Evolutionary conservation across 1,284 basidiomycete genomes (phyloP).

Genomic region (Ceratobasidium sp.): DNA sequence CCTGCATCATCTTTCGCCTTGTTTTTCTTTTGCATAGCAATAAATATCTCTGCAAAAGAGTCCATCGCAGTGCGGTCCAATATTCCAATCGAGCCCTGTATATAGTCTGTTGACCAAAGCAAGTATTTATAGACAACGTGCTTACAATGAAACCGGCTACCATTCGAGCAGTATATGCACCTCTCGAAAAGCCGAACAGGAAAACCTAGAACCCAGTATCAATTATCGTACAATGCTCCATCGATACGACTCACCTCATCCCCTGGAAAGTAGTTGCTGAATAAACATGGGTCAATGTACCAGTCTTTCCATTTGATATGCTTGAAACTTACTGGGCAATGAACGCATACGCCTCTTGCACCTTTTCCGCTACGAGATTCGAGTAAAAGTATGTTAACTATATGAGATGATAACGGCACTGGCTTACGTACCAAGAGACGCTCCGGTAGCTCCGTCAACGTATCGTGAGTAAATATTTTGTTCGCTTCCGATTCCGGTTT

Average conservation of each 20-base stretch:
- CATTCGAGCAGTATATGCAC: constrained; percentile 75
- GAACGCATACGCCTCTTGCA: constrained; percentile 34
- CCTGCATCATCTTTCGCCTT: constrained; percentile 58
- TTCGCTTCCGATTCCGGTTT: constrained; percentile 31
- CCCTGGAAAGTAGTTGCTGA: constrained; percentile 68
- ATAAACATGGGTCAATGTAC: background rate
- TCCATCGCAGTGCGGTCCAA: constrained; percentile 72
- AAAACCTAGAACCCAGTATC: constrained; percentile 61
- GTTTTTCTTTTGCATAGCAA: constrained; percentile 64
- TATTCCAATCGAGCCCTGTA: constrained; percentile 66
- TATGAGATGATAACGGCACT: background rate
- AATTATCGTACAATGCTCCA: background rate
- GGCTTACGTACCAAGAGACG: constrained; percentile 15
- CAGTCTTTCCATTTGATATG: background rate
- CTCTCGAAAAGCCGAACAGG: constrained; percentile 67
- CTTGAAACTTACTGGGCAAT: constrained; percentile 24
- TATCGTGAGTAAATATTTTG: constrained; percentile 26
- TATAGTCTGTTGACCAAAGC: background rate
- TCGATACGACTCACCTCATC: constrained; percentile 60
- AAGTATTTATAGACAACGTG: constrained; percentile 9
- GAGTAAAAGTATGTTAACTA: background rate
- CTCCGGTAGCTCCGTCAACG: constrained; percentile 22
- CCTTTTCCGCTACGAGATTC: constrained; percentile 17
- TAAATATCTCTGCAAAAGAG: constrained; percentile 66
- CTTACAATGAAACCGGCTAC: constrained; percentile 73